Conservation (phyloP, 176 grass and related monocot genomes). For the Eragrostis nindensis region DNA sequence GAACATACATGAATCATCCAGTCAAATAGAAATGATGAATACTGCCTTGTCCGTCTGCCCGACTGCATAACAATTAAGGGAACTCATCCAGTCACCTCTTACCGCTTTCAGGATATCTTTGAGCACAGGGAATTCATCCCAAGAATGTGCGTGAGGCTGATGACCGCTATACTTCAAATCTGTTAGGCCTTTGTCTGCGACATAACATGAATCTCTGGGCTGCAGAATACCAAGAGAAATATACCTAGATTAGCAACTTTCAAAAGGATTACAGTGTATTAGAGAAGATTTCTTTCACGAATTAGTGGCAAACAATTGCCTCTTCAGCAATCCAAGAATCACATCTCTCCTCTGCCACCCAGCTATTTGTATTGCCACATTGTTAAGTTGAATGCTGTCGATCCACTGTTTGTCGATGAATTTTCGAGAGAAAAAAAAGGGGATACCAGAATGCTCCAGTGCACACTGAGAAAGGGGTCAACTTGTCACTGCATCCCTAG, state of each 20-base stretch:
- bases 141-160: constrained; percentile 65
- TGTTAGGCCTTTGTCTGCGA: constrained; percentile 68
- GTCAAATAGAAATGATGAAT: background rate
- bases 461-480: too few species aligned
- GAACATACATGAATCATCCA: background rate
- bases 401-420: background rate
- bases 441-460: background rate
- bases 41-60: too few species aligned
- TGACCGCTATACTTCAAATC: constrained; percentile 78
- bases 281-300: background rate
- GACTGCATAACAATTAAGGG: background rate
- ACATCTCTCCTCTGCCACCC: too few species aligned
- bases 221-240: constrained; percentile 6
- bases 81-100: constrained; percentile 5
- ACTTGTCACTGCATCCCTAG: too few species aligned
- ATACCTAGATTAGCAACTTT: background rate
- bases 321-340: background rate
- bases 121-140: constrained; percentile 85
- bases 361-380: background rate
- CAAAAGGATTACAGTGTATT: background rate
- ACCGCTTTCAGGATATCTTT: constrained; percentile 79
- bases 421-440: background rate
- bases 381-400: background rate
- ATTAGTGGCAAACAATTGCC: background rate
- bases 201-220: constrained; percentile 77